Evolutionary conservation across 768 basidiomycete species (phyloP), one percentile per base, ranked within the genome.

Genomic region (Phaffia tasmanica): DNA sequence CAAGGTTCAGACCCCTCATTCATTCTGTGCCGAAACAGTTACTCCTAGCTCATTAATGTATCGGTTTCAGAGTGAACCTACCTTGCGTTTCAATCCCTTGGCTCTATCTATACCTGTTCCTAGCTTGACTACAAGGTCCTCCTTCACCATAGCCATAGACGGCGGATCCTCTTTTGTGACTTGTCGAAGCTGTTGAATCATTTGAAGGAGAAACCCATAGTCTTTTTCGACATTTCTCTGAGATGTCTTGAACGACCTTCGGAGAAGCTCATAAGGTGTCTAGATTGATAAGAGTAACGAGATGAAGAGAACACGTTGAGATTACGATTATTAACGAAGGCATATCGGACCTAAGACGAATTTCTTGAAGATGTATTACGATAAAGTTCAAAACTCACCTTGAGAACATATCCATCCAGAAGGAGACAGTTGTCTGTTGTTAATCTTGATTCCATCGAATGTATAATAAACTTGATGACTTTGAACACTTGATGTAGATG

Each of bases 1-100:
- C 35, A 42, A 11, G 11, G 11, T 4, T 11, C 35, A 42, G 11
- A 42, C 35, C 4, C 11, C 35, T 42, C 35, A 11, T 42, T 11
- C 11, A 5, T 42, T 42, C 11, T 42, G 35, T 5, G 35, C 35
- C 11, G 35, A 11, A 5, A 11, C 35, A 42, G 35, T 42, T 42
- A 11, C 35, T 42, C n/a, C n/a, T n/a, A n/a, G n/a, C n/a, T n/a
- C n/a, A n/a, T n/a, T 32, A 35, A 27, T 25, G 18, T 47, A 49
- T n/a, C 32, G 16, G 19, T 3, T 25, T 16, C 9, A 51, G 23
- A 7, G 8, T 8, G 5, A 25, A 70, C 79, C 53, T 57, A 90
- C 93, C 85, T 95, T 97, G 73, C 86, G 83, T 79, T 94, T 94
- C 65, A 97, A 80, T 62, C 81, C 83, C 76, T 87, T 84, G 63